Evolutionary conservation across 2,329 filamentous ascomycete genomes (phyloP), one percentile per base, ranked within the genome.

Genomic region (Phialocephala sp.): DNA sequence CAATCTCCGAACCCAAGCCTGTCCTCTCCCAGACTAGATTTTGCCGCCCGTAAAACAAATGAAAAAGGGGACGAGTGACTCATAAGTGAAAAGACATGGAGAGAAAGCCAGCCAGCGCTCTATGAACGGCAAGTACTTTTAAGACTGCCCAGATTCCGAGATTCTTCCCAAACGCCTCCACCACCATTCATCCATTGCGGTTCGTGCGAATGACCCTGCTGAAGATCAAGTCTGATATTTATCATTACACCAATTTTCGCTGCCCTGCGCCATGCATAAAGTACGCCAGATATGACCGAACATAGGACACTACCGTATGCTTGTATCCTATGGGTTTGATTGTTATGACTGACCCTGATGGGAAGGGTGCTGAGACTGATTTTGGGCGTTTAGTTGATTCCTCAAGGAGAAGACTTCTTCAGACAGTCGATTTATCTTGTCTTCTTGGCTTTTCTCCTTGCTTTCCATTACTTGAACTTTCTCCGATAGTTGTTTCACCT

Each of bases 401-500:
- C 72, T 68, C 8, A 76, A 68, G 8, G 67, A 69, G 36, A 69
- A 66, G 24, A 75, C 60, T 57, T 77, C 73, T 12, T 75, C 72
- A 1, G 69, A 70, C 36, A 76, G 69, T 35, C 66, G 71, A n/a
- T 71, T 72, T 24, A 76, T 73, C 62, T 72, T 72, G 12, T 74
- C 66, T 69, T 74, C 71, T 52, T 74, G 70, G 20, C 59, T 68
- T 58, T 71, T 71, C 47, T 75, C 71, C 32, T 72, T 70, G 24
- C 63, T 69, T 60, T 77, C 81, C 73, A 85, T 77, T 5, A 72
- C 72, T 45, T 78, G 76, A 20, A 84, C 75, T 59, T 79, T 79
- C 39, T 84, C 82, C 43, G 77, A 79, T 24, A 85, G 72, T 14
- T 79, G 76, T 63, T 82, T 81, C n/a, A 85, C 75, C 69, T 80